phyloP scores from a whole-genome alignment of 1,139 yeast species.

The Candida tropicalis region DNA sequence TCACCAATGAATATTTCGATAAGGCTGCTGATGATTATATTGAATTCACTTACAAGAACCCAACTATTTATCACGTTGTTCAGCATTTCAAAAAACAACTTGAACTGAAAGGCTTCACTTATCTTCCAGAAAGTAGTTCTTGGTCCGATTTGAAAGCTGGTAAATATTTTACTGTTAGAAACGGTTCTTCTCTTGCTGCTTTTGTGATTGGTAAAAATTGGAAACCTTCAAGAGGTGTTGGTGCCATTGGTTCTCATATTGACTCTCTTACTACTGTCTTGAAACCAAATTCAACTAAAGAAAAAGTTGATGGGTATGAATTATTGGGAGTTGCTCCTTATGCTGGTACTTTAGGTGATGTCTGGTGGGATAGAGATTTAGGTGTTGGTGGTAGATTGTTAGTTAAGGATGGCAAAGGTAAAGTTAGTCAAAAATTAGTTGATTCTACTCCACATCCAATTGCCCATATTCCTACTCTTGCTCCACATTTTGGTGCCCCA shows the following conservation, averaged over 20 bases:
- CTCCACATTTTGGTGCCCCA: constrained; percentile 44
- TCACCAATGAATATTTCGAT: constrained; percentile 28
- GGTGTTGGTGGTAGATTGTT: constrained; percentile 50
- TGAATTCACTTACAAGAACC: constrained; percentile 40
- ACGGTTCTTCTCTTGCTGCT: constrained; percentile 41
- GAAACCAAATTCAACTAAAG: constrained; percentile 38
- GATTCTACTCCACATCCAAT: constrained; percentile 43
- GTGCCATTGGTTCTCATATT: constrained; percentile 45
- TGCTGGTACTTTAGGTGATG: constrained; percentile 37
- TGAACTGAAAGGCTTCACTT: constrained; percentile 32
- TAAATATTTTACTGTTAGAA: constrained; percentile 37
- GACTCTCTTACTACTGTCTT: constrained; percentile 44
- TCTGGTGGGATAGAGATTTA: constrained; percentile 50
- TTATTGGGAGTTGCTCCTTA: constrained; percentile 48
- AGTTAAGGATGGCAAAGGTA: constrained; percentile 27
- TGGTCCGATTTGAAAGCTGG: constrained; percentile 25
- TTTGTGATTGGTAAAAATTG: constrained; percentile 44
- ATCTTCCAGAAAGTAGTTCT: constrained; percentile 29
- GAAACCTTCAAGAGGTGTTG: constrained; percentile 41
- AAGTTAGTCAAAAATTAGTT: constrained; percentile 29
- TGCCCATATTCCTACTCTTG: constrained; percentile 46
- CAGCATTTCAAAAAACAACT: constrained; percentile 29
- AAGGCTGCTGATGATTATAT: constrained; percentile 39
- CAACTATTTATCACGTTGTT: constrained; percentile 47
- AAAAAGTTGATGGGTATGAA: constrained; percentile 41